These are phyloP conservation scores for Skeletonema grethae DNA, from an alignment of 108 stramenopile genomes.

Conservation along the genomic window DNA sequence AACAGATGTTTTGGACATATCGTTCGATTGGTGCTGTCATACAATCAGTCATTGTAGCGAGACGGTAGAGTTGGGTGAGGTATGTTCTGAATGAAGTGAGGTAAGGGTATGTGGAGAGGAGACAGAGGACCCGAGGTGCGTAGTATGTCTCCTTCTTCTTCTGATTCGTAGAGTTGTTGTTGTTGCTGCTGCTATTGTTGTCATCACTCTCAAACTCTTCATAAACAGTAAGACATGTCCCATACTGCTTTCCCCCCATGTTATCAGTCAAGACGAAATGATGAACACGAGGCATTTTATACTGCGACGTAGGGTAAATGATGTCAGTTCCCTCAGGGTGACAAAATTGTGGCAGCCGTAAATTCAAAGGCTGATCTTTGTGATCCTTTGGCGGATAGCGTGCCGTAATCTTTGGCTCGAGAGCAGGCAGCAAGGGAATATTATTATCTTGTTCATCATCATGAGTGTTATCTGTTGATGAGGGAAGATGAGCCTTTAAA, in stretches of 20 bases:
- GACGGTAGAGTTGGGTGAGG: slow-evolving; percentile 90
- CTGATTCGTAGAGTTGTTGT: slow-evolving; percentile 9
- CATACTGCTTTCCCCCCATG: slow-evolving; percentile 77
- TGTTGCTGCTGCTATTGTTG: not conserved
- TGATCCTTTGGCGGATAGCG: slow-evolving; percentile 70
- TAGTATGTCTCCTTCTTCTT: slow-evolving; percentile 50
- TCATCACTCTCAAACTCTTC: slow-evolving; percentile 68
- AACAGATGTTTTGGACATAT: slow-evolving; percentile 91
- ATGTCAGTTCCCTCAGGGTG: slow-evolving; percentile 63
- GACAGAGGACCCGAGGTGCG: slow-evolving; percentile 86
- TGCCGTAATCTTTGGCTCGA: slow-evolving; percentile 69
- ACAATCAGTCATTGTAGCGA: slow-evolving; percentile 81
- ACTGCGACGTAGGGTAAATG: slow-evolving; percentile 52
- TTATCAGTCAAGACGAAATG: slow-evolving; percentile 83
- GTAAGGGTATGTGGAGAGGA: slow-evolving; percentile 94
- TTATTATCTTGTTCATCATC: slow-evolving; percentile 2
- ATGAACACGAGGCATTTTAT: slow-evolving; percentile 72
- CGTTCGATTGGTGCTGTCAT: slow-evolving; percentile 95
- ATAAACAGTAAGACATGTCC: slow-evolving; percentile 73
- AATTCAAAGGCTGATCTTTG: slow-evolving; percentile 68
- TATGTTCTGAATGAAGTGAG: slow-evolving; percentile 86
- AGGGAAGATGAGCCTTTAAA: slow-evolving; percentile 20
- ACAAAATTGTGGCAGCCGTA: slow-evolving; percentile 80
- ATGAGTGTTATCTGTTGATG: not conserved
- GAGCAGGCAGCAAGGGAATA: slow-evolving; percentile 1